Percentiles rank a stretch among this genome's conserved stretches.
Conservation (phyloP, 83 land plant genomes). For the Picea abies region DNA sequence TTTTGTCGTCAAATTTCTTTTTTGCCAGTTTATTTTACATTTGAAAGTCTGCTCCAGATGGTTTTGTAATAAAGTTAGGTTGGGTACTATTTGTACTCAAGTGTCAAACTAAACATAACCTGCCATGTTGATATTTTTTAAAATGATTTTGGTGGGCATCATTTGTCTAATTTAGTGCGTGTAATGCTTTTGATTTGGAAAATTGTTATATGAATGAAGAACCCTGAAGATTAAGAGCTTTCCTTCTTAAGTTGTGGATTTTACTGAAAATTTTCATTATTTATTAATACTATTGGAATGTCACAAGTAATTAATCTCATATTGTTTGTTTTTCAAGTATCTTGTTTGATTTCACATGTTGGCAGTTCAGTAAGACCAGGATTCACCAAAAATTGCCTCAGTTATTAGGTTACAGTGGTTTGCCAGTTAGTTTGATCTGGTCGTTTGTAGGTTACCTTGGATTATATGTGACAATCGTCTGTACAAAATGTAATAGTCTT, state of each 20-base stretch:
- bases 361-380: background rate
- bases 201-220: background rate
- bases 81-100: background rate
- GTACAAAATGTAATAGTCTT: background rate
- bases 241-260: background rate
- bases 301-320: background rate
- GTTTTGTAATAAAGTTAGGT: background rate
- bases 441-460: background rate
- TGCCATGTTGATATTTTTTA: background rate
- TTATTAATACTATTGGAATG: background rate
- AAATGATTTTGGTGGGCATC: constrained; percentile 2
- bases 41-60: background rate
- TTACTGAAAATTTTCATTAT: background rate
- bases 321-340: background rate
- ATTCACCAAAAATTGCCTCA: background rate
- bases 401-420: background rate
- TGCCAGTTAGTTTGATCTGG: background rate
- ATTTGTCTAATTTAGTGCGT: background rate
- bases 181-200: background rate
- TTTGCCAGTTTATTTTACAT: background rate
- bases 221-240: background rate
- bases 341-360: background rate
- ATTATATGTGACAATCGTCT: background rate
- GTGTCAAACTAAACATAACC: background rate
- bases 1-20: background rate